phyloP scores from a whole-genome alignment of 2,329 filamentous ascomycete species.

The Coleophoma crateriformis region DNA sequence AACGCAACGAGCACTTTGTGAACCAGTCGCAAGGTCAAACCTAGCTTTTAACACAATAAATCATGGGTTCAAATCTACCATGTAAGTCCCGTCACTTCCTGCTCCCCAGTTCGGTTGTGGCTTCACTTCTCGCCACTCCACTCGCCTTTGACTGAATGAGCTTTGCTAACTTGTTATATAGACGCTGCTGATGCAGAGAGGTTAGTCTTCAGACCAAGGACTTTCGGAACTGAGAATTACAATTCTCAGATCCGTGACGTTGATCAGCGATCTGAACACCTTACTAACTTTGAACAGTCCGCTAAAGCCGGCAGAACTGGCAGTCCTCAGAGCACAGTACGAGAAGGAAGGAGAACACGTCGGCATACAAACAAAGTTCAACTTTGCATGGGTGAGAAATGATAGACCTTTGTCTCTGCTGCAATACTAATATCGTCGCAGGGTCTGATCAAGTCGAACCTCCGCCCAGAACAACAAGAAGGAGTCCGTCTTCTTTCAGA shows the following conservation, averaged over 20 bases:
- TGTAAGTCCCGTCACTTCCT: constrained; percentile 23
- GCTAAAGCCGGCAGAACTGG: constrained; percentile 84
- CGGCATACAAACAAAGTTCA: constrained; percentile 97
- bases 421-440: constrained; percentile 28
- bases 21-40: no score
- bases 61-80: constrained; percentile 18
- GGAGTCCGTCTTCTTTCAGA: constrained; percentile 91
- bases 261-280: not conserved
- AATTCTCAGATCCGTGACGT: not conserved
- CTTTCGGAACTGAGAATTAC: no score
- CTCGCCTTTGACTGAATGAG: no score
- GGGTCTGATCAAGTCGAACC: constrained; percentile 92
- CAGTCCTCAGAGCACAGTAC: constrained; percentile 88
- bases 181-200: constrained; percentile 98
- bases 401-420: not conserved
- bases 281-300: constrained; percentile 49
- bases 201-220: constrained; percentile 38
- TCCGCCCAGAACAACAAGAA: constrained; percentile 83
- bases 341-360: constrained; percentile 98
- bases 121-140: constrained; percentile 16
- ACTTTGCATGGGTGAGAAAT: constrained; percentile 86
- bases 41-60: constrained; percentile 7
- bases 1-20: no score
- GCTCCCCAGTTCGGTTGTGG: constrained; percentile 14
- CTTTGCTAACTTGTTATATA: constrained; percentile 34